phyloP scores from a whole-genome alignment of 2,329 filamentous ascomycete species.

The Colletotrichum echinochloae region DNA sequence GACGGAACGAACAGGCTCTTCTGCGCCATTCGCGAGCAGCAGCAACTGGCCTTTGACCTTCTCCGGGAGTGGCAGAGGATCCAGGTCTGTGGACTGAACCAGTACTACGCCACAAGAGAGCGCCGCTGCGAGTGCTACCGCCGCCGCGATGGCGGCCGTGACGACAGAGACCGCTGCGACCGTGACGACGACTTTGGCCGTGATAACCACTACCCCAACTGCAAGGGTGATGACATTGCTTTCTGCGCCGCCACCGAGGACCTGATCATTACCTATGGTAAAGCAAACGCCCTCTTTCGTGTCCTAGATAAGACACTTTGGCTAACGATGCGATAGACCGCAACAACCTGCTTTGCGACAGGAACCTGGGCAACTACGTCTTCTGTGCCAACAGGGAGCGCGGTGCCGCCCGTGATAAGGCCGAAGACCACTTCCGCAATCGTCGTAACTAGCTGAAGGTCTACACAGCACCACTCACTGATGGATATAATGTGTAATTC shows the following conservation, averaged over 20 bases:
- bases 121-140: slow-evolving; percentile 35
- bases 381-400: slow-evolving; percentile 32
- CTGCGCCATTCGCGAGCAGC: slow-evolving; percentile 37
- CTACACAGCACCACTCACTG: neutral
- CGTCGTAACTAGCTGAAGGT: neutral
- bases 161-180: slow-evolving; percentile 20
- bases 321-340: slow-evolving; percentile 18
- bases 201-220: slow-evolving; percentile 23
- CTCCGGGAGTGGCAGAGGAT: slow-evolving; percentile 25
- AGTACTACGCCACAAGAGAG: slow-evolving; percentile 24
- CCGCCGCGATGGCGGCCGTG: slow-evolving; percentile 21
- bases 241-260: slow-evolving; percentile 30
- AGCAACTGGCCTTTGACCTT: slow-evolving; percentile 17
- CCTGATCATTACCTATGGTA: slow-evolving; percentile 31
- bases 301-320: neutral
- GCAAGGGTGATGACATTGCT: slow-evolving; percentile 27
- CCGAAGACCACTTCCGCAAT: slow-evolving; percentile 29
- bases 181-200: slow-evolving; percentile 17
- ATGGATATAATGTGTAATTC: neutral
- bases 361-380: slow-evolving; percentile 28
- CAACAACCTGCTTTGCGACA: slow-evolving; percentile 17
- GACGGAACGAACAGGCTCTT: slow-evolving; percentile 30
- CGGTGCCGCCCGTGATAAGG: slow-evolving; percentile 31
- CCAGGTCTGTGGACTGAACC: slow-evolving; percentile 16
- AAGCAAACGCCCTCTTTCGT: neutral